Evolutionary conservation across 1,284 basidiomycete genomes (phyloP).

Genomic region (Ganoderma resinaceum): DNA sequence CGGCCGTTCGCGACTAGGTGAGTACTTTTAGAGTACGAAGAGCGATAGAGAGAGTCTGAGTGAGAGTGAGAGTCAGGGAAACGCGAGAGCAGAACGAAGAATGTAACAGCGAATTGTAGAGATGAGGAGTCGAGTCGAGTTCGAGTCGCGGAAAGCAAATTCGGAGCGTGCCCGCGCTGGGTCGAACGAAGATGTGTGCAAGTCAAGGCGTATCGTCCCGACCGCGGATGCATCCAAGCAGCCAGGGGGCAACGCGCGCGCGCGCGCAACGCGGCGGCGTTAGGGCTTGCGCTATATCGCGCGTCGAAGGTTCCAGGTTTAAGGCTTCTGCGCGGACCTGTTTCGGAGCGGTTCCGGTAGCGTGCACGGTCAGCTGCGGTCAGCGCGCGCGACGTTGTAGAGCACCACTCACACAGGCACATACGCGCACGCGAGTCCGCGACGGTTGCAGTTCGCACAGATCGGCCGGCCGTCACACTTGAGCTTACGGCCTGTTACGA

Average conservation of each 20-base stretch:
- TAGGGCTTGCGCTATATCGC: not conserved
- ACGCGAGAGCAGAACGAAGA: conserved; percentile 22
- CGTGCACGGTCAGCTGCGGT: conserved; percentile 7
- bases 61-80: not conserved
- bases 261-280: not conserved
- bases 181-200: not conserved
- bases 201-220: not conserved
- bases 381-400: not conserved
- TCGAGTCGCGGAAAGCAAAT: conserved; percentile 2
- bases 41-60: not conserved
- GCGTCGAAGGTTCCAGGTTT: conserved; percentile 1
- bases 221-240: conserved; percentile 5
- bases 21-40: not conserved
- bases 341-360: not conserved
- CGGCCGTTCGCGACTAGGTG: conserved; percentile 2
- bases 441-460: conserved; percentile 42
- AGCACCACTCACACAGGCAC: conserved; percentile 34
- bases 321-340: conserved; percentile 19
- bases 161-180: conserved; percentile 15
- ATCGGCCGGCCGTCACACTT: conserved; percentile 43
- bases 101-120: conserved; percentile 11
- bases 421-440: conserved; percentile 41
- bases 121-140: conserved; percentile 4
- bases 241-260: not conserved
- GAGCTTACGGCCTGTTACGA: conserved; percentile 39